These are phyloP conservation scores for Chloris gayana DNA, from an alignment of 176 grass and related monocot species.

Conservation along the genomic window DNA sequence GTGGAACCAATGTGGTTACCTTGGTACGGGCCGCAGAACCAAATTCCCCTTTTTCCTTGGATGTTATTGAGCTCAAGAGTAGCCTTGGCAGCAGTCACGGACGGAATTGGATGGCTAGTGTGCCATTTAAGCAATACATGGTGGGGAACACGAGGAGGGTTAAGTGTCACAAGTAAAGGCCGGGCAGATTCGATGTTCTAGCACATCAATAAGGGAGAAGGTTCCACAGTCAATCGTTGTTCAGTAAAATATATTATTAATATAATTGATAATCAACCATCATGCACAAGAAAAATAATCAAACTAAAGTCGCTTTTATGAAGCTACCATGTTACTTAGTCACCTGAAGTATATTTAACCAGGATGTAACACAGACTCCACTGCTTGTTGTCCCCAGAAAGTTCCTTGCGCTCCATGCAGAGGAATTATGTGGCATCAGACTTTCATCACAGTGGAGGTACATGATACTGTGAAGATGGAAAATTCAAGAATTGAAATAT, in stretches of 20 bases:
- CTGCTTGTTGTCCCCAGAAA: conserved; percentile 65
- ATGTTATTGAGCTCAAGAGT: too few relatives aligned
- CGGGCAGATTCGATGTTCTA: conserved; percentile 68
- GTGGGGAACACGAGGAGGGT: conserved; percentile 64
- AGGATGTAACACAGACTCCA: conserved; percentile 77
- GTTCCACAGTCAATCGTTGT: too few relatives aligned
- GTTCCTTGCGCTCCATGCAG: too few relatives aligned
- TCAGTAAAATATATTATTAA: neutral
- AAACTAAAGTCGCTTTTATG: neutral
- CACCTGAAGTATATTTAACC: conserved; percentile 89
- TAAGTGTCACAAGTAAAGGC: conserved; percentile 77
- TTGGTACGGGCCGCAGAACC: too few relatives aligned
- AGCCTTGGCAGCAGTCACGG: too few relatives aligned
- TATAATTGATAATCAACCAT: neutral
- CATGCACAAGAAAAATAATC: neutral
- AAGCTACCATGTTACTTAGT: neutral
- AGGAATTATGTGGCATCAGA: conserved; percentile 75
- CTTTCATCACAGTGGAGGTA: conserved; percentile 81
- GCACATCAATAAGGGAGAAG: too few relatives aligned
- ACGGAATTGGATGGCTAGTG: too few relatives aligned
- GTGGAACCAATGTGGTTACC: too few relatives aligned
- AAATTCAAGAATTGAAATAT: neutral
- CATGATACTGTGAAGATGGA: conserved; percentile 55
- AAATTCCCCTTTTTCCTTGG: too few relatives aligned
- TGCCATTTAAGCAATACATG: too few relatives aligned